Percentiles rank a stretch among this genome's conserved stretches.
phyloP scores from a whole-genome alignment of 345 rosid species.

The Brassica napus region Da-Ae NC_063449.1:44655001-44655500 shows the following conservation, averaged over 20 bases:
- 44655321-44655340: not conserved
- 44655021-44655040: constrained; percentile 56
- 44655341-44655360: not conserved
- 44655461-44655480: constrained; percentile 48
- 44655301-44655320: constrained; percentile 44
- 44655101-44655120: constrained; percentile 60
- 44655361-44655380: constrained; percentile 12
- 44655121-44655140: constrained; percentile 43
- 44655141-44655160: constrained; percentile 66
- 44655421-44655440: constrained; percentile 56
- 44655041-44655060: constrained; percentile 49
- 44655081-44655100: constrained; percentile 51
- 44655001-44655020: constrained; percentile 51
- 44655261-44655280: constrained; percentile 52
- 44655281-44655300: constrained; percentile 59
- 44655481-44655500: constrained; percentile 42
- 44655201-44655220: constrained; percentile 77
- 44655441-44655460: constrained; percentile 70
- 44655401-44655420: constrained; percentile 68
- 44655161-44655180: constrained; percentile 57
- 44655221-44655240: constrained; percentile 56
- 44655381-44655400: constrained; percentile 46
- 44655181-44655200: constrained; percentile 56
- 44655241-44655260: constrained; percentile 58
- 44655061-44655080: constrained; percentile 58